These are phyloP conservation scores for Sisymbrium irio DNA, from an alignment of 345 rosid species.

Conservation along the genomic window DNA sequence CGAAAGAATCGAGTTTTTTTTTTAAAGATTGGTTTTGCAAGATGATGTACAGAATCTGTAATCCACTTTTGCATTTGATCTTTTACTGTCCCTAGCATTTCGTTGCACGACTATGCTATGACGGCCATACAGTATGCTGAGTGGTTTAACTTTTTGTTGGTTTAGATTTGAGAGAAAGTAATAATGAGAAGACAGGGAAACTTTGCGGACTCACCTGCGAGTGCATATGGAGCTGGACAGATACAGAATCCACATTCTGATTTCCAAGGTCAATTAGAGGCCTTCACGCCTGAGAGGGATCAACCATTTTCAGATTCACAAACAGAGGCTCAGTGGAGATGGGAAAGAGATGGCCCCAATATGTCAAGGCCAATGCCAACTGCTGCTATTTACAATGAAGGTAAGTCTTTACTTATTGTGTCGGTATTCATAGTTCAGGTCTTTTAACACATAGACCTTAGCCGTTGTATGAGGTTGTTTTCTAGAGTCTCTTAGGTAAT, in stretches of 20 bases:
- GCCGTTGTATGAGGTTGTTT: background rate
- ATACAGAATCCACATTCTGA: conserved; percentile 60
- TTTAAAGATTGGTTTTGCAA: no score
- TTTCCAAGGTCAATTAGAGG: conserved; percentile 81
- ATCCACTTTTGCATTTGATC: background rate
- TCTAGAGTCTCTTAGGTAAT: background rate
- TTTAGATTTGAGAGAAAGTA: conserved; percentile 4
- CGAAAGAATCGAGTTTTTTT: no score
- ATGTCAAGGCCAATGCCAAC: conserved; percentile 52
- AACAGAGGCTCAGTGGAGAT: conserved; percentile 62
- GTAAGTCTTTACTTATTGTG: conserved; percentile 31
- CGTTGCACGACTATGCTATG: background rate
- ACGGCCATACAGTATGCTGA: background rate
- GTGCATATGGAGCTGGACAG: conserved; percentile 54
- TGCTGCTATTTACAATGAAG: conserved; percentile 52
- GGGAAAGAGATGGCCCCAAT: conserved; percentile 76
- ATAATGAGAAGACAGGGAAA: conserved; percentile 72
- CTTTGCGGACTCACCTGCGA: conserved; percentile 53
- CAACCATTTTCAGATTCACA: conserved; percentile 46
- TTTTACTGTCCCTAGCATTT: background rate
- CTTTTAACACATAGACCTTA: background rate
- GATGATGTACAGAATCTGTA: no score
- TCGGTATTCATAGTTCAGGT: background rate
- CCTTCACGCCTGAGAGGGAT: conserved; percentile 90
- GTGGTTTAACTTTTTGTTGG: conserved; percentile 1